Base-by-base conservation (phyloP, 495 filamentous ascomycete genomes). In the Bathelium albidoporum region DNA sequence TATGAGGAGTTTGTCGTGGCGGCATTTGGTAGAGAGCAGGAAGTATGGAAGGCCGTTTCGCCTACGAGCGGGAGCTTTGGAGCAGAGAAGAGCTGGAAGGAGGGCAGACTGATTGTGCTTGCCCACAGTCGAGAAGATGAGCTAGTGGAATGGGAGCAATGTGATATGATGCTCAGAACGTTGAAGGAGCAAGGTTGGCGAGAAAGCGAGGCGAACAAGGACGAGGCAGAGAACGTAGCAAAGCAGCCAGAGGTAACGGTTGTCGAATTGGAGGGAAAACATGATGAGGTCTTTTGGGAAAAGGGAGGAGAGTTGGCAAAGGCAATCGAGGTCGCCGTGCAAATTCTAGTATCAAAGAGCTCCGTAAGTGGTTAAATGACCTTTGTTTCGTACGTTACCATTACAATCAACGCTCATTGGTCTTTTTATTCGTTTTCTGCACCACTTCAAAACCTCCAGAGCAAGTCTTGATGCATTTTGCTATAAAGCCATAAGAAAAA, bases 201-300 rank as follows among this genome's bases (percentile, higher is more conserved):
- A 28, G 52, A 60, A 63, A n/a, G 75, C 68, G 74, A 72, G 65
- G 62, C 66, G 61, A 53, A 63, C 32, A 59, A 65, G 28, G 16
- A 24, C 16, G 20, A 32, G 3, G 41, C 5, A 62, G 64, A 58
- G 71, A 59, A 59, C 64, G 63, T 65, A 10, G 59, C 3, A 11
- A 34, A 49, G 20, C 32, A 44, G 43, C 59, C 55, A 20, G 44
- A 59, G 7, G 53, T 77, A n/a, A 53, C 70, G 29, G 58, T 81
- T 2, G 63, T 78, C 24, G 73, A 79, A 62, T 64, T 89, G n/a
- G 63, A 67, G 11, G 88, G 87, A 7, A 73, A 68, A n/a, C 88
- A 91, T 77, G 81, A 89, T 69, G 79, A 85, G 55, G 72, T 84
- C n/a, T n/a, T n/a, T 1, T 85, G 83, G 77, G 65, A 78, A 44